These are phyloP conservation scores for Hirsutella rhossiliensis DNA, from an alignment of 2,329 filamentous ascomycete species.

Conservation along the genomic window DNA sequence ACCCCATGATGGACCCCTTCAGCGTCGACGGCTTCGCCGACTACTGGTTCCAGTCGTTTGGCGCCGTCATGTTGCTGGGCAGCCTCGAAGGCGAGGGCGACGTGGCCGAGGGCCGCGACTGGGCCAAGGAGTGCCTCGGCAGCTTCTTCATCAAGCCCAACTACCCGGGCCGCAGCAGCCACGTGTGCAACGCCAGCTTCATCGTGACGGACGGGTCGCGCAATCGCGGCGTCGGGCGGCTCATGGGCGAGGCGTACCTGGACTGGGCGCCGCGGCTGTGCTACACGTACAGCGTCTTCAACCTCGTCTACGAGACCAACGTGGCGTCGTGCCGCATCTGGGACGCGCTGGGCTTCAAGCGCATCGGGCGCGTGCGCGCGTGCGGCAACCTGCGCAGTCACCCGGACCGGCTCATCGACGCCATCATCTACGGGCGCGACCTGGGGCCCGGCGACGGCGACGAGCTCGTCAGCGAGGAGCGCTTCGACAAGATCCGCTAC, in stretches of 20 bases:
- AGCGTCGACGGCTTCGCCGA: slow-evolving; percentile 61
- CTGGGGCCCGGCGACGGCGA: slow-evolving; percentile 55
- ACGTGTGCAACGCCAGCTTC: slow-evolving; percentile 80
- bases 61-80: slow-evolving; percentile 75
- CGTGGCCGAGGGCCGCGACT: slow-evolving; percentile 50
- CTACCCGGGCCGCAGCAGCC: slow-evolving; percentile 80
- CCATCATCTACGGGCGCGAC: slow-evolving; percentile 66
- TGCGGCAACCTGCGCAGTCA: slow-evolving; percentile 59
- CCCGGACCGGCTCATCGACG: slow-evolving; percentile 57
- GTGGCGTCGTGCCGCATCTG: slow-evolving; percentile 82
- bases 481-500: slow-evolving; percentile 97
- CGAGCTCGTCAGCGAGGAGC: slow-evolving; percentile 83
- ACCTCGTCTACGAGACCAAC: slow-evolving; percentile 89
- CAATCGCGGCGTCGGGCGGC: slow-evolving; percentile 60
- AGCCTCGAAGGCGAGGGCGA: slow-evolving; percentile 54
- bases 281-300: slow-evolving; percentile 89
- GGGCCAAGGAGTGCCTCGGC: slow-evolving; percentile 70
- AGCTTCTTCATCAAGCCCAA: slow-evolving; percentile 94
- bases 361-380: slow-evolving; percentile 71
- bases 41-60: slow-evolving; percentile 90
- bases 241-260: slow-evolving; percentile 67
- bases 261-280: slow-evolving; percentile 72
- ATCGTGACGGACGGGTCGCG: slow-evolving; percentile 62
- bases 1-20: slow-evolving; percentile 74
- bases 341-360: slow-evolving; percentile 86